Evolutionary conservation across 768 basidiomycete species (phyloP).

Genomic region (Lactifluus volemus): DNA sequence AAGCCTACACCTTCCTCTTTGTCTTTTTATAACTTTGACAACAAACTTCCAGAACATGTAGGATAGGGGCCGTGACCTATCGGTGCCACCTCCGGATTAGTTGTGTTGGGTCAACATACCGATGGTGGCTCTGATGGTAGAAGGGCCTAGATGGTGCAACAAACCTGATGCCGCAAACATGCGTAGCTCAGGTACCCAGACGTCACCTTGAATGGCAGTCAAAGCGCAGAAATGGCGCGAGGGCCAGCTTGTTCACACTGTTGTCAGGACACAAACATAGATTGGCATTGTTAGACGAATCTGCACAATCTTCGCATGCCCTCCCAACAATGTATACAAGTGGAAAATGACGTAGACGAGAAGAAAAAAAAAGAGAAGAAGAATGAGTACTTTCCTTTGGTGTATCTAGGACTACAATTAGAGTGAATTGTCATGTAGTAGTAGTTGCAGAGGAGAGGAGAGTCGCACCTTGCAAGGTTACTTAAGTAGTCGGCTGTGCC

Average conservation of each 20-base stretch:
- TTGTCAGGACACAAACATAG: slow-evolving; percentile 15
- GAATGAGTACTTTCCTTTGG: neutral
- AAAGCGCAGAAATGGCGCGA: neutral
- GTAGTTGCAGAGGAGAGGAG: neutral
- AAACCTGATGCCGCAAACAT: neutral
- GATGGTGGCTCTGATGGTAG: neutral
- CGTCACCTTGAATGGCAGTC: neutral
- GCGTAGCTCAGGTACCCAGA: neutral
- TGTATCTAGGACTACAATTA: neutral
- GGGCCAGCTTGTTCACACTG: slow-evolving; percentile 9
- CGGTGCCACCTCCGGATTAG: neutral
- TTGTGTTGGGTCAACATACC: too few relatives aligned
- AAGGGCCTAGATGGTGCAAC: neutral
- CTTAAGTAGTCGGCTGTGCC: neutral
- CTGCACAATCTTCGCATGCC: slow-evolving; percentile 13
- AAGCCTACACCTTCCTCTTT: neutral
- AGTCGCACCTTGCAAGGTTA: neutral
- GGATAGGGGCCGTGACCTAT: neutral
- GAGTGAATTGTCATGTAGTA: too few relatives aligned
- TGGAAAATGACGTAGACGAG: neutral
- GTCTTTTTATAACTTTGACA: neutral
- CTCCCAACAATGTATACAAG: slow-evolving; percentile 18
- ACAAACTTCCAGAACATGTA: neutral
- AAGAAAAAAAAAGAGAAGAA: neutral
- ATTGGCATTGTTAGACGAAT: slow-evolving; percentile 11